Percentiles rank a stretch among this genome's conserved stretches.
These are phyloP conservation scores for Boletus nobilissimus DNA, from an alignment of 1,284 basidiomycete genomes.

Conservation along the genomic window DNA sequence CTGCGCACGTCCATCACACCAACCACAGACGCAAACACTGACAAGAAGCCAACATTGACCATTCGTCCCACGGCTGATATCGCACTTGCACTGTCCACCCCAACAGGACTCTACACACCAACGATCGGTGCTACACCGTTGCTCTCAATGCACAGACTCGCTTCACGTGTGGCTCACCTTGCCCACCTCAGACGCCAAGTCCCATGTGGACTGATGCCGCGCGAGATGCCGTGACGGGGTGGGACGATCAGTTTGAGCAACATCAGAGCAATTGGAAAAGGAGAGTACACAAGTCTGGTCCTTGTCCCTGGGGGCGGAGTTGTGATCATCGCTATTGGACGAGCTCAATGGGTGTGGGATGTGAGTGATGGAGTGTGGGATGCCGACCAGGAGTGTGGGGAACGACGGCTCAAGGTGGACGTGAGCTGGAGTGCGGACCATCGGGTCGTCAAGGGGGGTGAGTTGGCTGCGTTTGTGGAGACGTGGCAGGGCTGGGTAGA, in stretches of 20 bases:
- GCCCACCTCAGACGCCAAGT: constrained; percentile 72
- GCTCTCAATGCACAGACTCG: constrained; percentile 72
- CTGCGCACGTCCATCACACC: constrained; percentile 79
- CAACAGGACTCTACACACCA: constrained; percentile 89
- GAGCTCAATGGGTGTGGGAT: constrained; percentile 86
- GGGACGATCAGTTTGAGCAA: constrained; percentile 91
- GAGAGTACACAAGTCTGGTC: constrained; percentile 79
- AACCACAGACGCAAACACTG: constrained; percentile 18
- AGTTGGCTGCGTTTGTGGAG: constrained; percentile 91
- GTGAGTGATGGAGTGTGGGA: constrained; percentile 54
- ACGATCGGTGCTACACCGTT: constrained; percentile 74
- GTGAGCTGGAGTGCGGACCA: constrained; percentile 93
- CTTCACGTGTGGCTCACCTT: constrained; percentile 69
- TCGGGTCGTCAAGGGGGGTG: constrained; percentile 91
- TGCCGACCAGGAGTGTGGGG: constrained; percentile 49
- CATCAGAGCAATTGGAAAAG: constrained; percentile 82
- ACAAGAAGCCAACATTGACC: constrained; percentile 68
- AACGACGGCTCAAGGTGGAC: constrained; percentile 75
- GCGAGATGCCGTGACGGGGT: constrained; percentile 73
- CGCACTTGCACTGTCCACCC: constrained; percentile 80
- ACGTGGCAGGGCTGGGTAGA: constrained; percentile 89
- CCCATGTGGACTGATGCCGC: constrained; percentile 69
- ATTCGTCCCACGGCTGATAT: constrained; percentile 80
- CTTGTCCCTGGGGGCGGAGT: constrained; percentile 90
- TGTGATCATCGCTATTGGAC: constrained; percentile 89